Conservation (phyloP, 129 eudicot genomes). For the Oenanthe sinensis region DNA sequence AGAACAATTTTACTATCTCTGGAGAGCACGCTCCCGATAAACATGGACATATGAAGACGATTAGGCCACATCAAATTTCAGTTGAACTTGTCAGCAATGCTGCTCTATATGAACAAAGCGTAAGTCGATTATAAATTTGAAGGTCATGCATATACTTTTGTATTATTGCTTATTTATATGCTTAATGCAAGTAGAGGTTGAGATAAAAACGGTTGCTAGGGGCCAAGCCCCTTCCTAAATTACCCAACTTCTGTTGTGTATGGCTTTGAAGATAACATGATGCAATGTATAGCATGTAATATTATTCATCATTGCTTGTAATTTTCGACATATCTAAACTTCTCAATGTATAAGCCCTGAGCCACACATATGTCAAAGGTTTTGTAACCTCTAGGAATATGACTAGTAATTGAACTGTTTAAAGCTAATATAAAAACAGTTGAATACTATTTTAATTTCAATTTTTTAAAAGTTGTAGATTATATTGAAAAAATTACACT, state of each 20-base stretch:
- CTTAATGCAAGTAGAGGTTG: neutral
- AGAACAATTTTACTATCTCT: constrained; percentile 10
- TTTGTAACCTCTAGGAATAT: no score
- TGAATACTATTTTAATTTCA: no score
- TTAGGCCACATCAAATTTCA: constrained; percentile 43
- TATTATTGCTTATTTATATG: neutral
- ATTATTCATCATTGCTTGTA: neutral
- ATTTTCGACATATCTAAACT: neutral
- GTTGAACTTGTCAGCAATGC: constrained; percentile 52
- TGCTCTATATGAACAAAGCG: constrained; percentile 57
- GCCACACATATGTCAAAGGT: neutral
- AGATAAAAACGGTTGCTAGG: neutral
- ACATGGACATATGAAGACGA: constrained; percentile 26
- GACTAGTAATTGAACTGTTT: no score
- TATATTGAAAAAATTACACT: no score
- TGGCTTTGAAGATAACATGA: neutral
- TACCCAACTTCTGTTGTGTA: neutral
- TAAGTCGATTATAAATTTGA: constrained; percentile 29
- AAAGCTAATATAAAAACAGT: no score
- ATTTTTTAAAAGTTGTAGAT: no score
- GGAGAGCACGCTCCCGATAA: constrained; percentile 2
- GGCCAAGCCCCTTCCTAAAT: neutral
- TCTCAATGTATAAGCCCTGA: neutral
- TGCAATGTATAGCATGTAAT: neutral
- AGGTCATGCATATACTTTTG: neutral